Conservation (phyloP, 2,329 filamentous ascomycete species). For the Exophiala aquamarina region DNA sequence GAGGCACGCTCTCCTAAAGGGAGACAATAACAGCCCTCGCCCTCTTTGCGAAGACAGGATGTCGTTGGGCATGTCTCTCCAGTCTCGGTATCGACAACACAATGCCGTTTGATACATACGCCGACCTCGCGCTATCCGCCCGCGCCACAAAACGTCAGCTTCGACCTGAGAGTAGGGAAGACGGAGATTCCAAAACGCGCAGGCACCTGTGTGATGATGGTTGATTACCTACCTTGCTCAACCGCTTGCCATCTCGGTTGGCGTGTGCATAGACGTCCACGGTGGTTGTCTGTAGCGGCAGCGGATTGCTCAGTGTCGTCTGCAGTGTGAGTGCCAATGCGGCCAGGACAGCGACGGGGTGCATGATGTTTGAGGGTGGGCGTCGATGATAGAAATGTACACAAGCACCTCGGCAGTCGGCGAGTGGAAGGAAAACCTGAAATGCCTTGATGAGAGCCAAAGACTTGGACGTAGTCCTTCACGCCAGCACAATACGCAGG, state of each 20-base stretch:
- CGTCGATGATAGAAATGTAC: too few species aligned
- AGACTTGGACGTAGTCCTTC: too few species aligned
- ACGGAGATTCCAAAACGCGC: background rate
- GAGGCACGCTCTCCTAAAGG: constrained; percentile 6
- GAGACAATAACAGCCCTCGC: constrained; percentile 9
- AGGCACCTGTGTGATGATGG: background rate
- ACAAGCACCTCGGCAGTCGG: too few species aligned
- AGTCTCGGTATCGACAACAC: constrained; percentile 8
- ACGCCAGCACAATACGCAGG: too few species aligned
- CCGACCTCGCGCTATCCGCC: background rate
- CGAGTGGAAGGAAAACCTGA: too few species aligned
- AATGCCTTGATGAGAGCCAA: too few species aligned
- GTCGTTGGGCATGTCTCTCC: constrained; percentile 8
- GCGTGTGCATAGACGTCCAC: background rate
- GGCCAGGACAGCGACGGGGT: too few species aligned
- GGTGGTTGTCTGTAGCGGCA: too few species aligned
- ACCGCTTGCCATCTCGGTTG: constrained; percentile 9
- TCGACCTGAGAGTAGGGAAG: background rate
- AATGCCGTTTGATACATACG: constrained; percentile 10
- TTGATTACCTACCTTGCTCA: constrained; percentile 6
- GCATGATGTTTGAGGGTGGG: too few species aligned
- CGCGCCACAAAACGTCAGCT: too few species aligned
- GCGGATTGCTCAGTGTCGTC: too few species aligned
- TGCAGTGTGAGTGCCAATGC: too few species aligned
- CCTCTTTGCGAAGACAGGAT: constrained; percentile 11